Conservation (phyloP, 192 early-diverging fungal species). For the Phycomyces blakesleeanus region DNA sequence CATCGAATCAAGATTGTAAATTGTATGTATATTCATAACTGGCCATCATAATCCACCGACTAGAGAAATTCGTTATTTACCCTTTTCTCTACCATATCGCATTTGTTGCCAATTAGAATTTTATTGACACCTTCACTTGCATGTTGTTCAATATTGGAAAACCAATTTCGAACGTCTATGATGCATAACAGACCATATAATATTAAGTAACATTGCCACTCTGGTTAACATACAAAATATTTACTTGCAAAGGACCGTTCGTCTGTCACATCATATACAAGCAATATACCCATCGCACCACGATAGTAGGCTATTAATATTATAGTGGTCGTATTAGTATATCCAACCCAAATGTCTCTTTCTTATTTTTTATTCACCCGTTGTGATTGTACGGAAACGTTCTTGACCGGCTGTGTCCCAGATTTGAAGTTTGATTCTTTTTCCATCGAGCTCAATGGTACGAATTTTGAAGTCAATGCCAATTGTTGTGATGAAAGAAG, state of each 20-base stretch:
- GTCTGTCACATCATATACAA: conserved; percentile 98
- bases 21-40: no score
- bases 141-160: conserved; percentile 99
- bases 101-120: conserved; percentile 99
- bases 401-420: conserved; percentile 99
- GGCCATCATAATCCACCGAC: no score
- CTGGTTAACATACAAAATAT: no score
- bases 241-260: conserved; percentile 96
- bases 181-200: neutral
- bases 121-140: conserved; percentile 98
- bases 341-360: no score
- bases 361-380: conserved; percentile 66
- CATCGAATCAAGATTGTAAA: no score
- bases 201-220: no score
- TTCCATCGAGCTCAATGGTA: conserved; percentile 97
- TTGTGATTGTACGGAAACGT: conserved; percentile 98
- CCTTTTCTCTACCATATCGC: conserved; percentile 95
- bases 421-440: conserved; percentile 99
- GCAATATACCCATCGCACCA: conserved; percentile 98
- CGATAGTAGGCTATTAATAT: conserved; percentile 98
- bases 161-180: conserved; percentile 97
- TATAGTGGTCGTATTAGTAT: no score
- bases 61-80: no score
- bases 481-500: conserved; percentile 99
- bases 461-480: conserved; percentile 99